These are phyloP conservation scores for Cryptococcus maquisensis DNA, from an alignment of 1,284 basidiomycete species.

Conservation along the genomic window DNA sequence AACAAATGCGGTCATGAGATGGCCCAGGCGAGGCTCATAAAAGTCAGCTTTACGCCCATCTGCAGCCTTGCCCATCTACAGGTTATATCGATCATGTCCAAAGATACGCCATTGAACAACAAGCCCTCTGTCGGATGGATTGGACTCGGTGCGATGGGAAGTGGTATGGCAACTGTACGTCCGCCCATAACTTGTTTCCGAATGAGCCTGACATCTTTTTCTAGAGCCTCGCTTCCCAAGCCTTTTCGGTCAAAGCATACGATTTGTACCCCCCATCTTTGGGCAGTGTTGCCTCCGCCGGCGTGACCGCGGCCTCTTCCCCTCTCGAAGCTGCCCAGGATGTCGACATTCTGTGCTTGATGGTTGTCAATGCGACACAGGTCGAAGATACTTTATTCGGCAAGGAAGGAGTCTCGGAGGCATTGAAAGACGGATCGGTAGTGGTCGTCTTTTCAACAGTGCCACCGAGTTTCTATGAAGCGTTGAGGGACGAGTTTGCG, in stretches of 20 bases:
- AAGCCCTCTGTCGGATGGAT: constrained; percentile 34
- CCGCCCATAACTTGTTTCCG: not conserved
- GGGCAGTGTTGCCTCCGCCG: constrained; percentile 23
- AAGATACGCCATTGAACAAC: too few species aligned
- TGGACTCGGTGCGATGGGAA: constrained; percentile 43
- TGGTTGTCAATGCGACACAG: constrained; percentile 43
- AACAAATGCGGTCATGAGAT: too few species aligned
- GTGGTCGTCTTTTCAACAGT: constrained; percentile 49
- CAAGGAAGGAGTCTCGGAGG: constrained; percentile 24
- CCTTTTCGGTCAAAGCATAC: constrained; percentile 35
- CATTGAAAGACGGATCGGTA: constrained; percentile 29
- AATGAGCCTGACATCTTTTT: not conserved
- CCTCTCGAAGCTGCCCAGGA: constrained; percentile 28
- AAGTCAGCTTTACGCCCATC: too few species aligned
- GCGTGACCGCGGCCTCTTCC: constrained; percentile 15
- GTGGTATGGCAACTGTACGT: constrained; percentile 34
- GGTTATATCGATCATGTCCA: too few species aligned
- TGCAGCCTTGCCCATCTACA: too few species aligned
- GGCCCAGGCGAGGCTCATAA: too few species aligned
- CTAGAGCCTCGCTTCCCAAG: constrained; percentile 15
- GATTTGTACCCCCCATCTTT: constrained; percentile 42
- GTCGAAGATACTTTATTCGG: constrained; percentile 41
- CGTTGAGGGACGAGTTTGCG: not conserved
- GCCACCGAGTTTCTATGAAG: constrained; percentile 35
- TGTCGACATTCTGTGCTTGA: constrained; percentile 36